phyloP scores from a whole-genome alignment of 768 basidiomycete genomes.

The Pisolithus microcarpus region DNA sequence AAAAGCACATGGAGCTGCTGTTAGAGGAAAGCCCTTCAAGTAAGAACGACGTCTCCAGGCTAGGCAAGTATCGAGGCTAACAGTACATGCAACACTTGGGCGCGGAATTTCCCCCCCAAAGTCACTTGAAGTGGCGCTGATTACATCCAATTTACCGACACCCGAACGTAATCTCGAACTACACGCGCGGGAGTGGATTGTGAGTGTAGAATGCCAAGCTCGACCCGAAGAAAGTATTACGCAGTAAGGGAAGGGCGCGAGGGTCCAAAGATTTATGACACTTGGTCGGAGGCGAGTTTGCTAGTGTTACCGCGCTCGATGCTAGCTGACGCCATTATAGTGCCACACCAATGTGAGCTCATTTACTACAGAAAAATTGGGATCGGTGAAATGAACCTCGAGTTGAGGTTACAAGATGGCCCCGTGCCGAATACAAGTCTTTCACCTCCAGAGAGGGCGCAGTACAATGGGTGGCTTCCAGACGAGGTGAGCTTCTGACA shows the following conservation, averaged over 20 bases:
- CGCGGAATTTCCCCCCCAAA: too few species aligned
- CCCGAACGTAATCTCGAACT: not conserved
- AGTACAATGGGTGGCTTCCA: slow-evolving; percentile 39
- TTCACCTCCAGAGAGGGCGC: slow-evolving; percentile 41
- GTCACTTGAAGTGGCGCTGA: too few species aligned
- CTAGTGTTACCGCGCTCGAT: not conserved
- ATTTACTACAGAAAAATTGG: not conserved
- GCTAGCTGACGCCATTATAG: slow-evolving; percentile 20
- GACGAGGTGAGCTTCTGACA: slow-evolving; percentile 10
- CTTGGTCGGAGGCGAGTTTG: slow-evolving; percentile 52
- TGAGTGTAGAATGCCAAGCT: slow-evolving; percentile 22
- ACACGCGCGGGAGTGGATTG: not conserved
- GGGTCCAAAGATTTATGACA: slow-evolving; percentile 49
- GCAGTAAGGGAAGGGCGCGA: slow-evolving; percentile 53
- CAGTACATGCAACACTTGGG: too few species aligned
- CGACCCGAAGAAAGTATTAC: slow-evolving; percentile 41
- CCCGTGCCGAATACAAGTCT: slow-evolving; percentile 46
- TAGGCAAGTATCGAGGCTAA: too few species aligned
- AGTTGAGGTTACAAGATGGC: slow-evolving; percentile 46
- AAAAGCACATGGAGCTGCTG: too few species aligned
- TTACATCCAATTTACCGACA: not conserved
- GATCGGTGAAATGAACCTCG: not conserved
- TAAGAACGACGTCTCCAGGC: too few species aligned
- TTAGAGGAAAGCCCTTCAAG: too few species aligned
- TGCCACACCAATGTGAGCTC: slow-evolving; percentile 39